Base-by-base conservation (phyloP, 345 rosid genomes). In the Diplotaxis tenuifolia region DNA sequence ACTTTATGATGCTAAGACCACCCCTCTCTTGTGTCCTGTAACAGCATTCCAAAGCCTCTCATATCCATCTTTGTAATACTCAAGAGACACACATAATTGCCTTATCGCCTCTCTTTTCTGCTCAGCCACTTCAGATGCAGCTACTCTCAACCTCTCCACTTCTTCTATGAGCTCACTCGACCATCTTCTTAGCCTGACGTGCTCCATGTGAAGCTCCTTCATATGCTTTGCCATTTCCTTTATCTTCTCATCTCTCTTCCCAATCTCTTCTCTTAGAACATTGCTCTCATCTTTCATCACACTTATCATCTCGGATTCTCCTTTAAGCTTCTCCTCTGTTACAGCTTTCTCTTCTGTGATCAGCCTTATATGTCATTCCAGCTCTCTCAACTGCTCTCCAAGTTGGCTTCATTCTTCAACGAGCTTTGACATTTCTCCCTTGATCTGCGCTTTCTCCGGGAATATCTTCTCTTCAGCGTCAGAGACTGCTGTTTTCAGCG, bases 381-480 rank as follows among this genome's bases (percentile, higher is more conserved):
- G 67, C 64, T 89, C 93, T 67, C 89, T 81, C 3, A 85, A 70
- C 62, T 86, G 84, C 36, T 82, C 86, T 73, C 79, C 84, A 62
- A 87, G 70, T 21, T 19, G 40, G 12, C 55, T 69, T 63, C 79
- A 65, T 64, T 80, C 88, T 62, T 82, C 90, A n/a, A 80, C 65
- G 58, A 88, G 75, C 72, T 79, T 83, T 10, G 80, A 80, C 78
- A 88, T 87, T 72, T 87, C 89, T 52, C 90, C 85, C 70, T 86
- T 84, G 54, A 89, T 79, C 70, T 82, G 84, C 34, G 90, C 79
- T 60, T 87, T 87, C 76, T 94, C 96, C 0, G 88, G 85, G 53
- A 85, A 88, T 62, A 89, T 85, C 80, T 75, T 89, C 79, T 87
- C 67, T 78, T 91, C 91, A 11, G 93, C 87, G 45, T 85, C 87